A percentile compares a stretch with the other conserved stretches of the same genome.
phyloP scores from a whole-genome alignment of 2,329 filamentous ascomycete species.

The Xylaria sp. region DNA sequence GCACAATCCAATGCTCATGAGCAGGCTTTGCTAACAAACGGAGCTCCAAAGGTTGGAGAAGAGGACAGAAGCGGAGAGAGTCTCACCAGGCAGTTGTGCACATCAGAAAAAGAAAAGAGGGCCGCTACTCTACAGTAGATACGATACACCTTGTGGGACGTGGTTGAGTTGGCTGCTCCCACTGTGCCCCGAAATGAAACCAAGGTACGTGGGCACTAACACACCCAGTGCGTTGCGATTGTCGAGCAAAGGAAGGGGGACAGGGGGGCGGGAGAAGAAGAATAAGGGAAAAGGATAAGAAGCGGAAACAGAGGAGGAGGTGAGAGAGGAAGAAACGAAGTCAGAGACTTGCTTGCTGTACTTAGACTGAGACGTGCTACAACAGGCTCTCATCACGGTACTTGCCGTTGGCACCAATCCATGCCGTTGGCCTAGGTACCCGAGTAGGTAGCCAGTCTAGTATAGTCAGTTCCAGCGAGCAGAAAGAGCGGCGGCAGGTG shows the following conservation, averaged over 20 bases:
- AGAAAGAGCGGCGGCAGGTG: constrained; percentile 3
- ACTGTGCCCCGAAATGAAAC: neutral
- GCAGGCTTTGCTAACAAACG: neutral
- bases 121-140: too few species aligned
- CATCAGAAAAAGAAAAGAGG: constrained; percentile 13
- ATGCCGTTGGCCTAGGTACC: too few species aligned
- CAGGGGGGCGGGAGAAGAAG: neutral
- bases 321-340: constrained; percentile 14
- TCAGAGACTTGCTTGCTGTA: constrained; percentile 5
- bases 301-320: neutral
- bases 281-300: too few species aligned
- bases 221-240: neutral
- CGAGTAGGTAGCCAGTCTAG: too few species aligned
- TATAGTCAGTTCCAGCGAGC: too few species aligned
- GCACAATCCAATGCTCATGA: neutral
- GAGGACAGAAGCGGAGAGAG: neutral
- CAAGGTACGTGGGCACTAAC: neutral
- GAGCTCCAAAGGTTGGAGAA: neutral
- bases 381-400: neutral
- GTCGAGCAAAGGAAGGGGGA: neutral
- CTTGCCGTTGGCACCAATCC: neutral
- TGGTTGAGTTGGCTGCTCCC: neutral
- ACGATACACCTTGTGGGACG: neutral
- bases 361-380: too few species aligned
- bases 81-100: constrained; percentile 20